These are phyloP conservation scores for Mucor irregularis DNA, from an alignment of 371 early-diverging fungal genomes.

Conservation along the genomic window DNA sequence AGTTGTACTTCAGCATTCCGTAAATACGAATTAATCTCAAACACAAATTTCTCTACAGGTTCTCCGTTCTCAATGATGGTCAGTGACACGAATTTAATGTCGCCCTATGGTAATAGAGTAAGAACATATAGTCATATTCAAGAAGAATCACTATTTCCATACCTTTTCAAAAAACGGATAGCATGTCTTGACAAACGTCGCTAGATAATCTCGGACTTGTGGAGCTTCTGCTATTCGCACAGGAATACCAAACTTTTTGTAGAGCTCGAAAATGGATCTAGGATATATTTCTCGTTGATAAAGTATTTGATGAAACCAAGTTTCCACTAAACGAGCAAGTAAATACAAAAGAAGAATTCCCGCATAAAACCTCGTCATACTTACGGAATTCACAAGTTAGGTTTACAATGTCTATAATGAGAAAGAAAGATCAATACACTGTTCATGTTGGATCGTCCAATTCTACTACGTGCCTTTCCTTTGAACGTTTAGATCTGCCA, in stretches of 20 bases:
- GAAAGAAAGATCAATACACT: too few species aligned
- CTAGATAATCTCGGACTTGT: conserved; percentile 42
- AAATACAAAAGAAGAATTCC: background rate
- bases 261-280: conserved; percentile 40
- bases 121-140: background rate
- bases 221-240: conserved; percentile 54
- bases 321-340: conserved; percentile 36
- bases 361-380: background rate
- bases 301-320: conserved; percentile 59
- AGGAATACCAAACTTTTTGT: conserved; percentile 53
- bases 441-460: too few species aligned
- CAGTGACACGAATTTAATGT: conserved; percentile 37
- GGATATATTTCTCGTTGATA: conserved; percentile 57
- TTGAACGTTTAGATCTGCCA: too few species aligned
- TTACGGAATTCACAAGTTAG: conserved; percentile 27
- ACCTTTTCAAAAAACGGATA: conserved; percentile 50
- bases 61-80: conserved; percentile 26
- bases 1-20: background rate
- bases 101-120: conserved; percentile 28
- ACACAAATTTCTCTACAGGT: conserved; percentile 49
- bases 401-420: conserved; percentile 5
- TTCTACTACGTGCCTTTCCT: too few species aligned
- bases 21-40: conserved; percentile 45
- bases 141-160: background rate
- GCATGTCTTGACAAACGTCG: conserved; percentile 43